Evolutionary conservation across 1,139 yeast genomes (phyloP), one percentile per base, ranked within the genome.

Genomic region (Kluyveromyces sp.): DNA sequence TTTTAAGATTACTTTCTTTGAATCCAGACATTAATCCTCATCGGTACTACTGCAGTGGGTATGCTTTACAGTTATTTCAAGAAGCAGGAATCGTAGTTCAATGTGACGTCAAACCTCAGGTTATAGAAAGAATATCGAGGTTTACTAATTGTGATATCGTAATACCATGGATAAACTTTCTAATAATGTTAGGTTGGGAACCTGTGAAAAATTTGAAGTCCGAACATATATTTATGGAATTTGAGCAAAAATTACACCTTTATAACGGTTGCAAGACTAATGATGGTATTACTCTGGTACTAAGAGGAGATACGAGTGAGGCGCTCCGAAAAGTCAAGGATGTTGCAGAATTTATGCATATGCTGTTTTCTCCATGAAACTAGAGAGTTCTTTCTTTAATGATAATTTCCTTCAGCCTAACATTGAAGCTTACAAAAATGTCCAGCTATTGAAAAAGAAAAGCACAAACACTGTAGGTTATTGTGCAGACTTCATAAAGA

Each of bases 71-170:
- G 42, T 66, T 85, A 49, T 69, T 94, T 31, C 83, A 82, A 48
- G 81, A 83, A 35, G 81, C 87, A 0, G 85, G 86, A 0, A 79
- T 89, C 27, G 79, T 92, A 0, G 96, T 88, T 2, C 81, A 89
- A 3, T 78, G 82, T 28, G 82, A 86, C 54, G 78, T 88, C 48
- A 89, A 94, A 58, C 87, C 87, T 0, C 89, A 83, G 52, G 92
- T 89, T 1, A 77, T 94, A 43, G 86, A 83, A 55, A 73, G 95
- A 49, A 76, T 92, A 8, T 79, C 97, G 0, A 70, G 92, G 48
- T 75, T 88, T 54, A 85, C 96, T 0, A 81, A 78, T 46, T 92
- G 96, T 0, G 96, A 89, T 58, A 81, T 94, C 31, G 77, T 81
- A 3, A 71, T 77, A 79, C 89, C 0, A 77, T 81, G 51, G 89